These are phyloP conservation scores for Penicillium sp. DNA, from an alignment of 2,329 filamentous ascomycete species.

Conservation along the genomic window DNA sequence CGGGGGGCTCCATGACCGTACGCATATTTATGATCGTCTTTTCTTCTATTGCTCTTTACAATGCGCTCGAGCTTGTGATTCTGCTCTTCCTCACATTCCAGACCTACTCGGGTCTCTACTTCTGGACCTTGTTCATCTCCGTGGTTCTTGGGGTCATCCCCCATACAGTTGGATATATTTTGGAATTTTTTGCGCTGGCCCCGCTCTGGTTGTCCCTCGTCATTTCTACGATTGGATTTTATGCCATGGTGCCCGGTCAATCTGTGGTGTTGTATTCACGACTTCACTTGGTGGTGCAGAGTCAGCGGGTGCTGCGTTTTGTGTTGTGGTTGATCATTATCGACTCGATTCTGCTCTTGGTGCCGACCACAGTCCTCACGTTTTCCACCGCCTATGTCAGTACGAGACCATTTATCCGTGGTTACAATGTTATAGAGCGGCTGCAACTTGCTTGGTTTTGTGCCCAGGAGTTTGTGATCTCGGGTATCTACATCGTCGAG, in stretches of 20 bases:
- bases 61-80: conserved; percentile 43
- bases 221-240: conserved; percentile 49
- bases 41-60: conserved; percentile 39
- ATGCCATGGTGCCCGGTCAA: conserved; percentile 56
- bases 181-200: conserved; percentile 34
- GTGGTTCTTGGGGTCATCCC: conserved; percentile 33
- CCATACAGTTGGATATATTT: conserved; percentile 35
- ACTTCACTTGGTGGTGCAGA: conserved; percentile 54
- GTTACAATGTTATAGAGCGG: conserved; percentile 42
- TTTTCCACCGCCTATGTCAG: conserved; percentile 36
- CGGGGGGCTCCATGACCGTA: conserved; percentile 17
- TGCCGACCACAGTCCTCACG: conserved; percentile 50
- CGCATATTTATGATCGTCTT: conserved; percentile 30
- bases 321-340: conserved; percentile 54
- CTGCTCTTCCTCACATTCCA: conserved; percentile 35
- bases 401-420: conserved; percentile 22
- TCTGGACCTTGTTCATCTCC: conserved; percentile 37
- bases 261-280: conserved; percentile 59
- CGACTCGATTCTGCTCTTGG: conserved; percentile 48
- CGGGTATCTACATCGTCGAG: conserved; percentile 48
- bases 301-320: conserved; percentile 41
- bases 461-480: conserved; percentile 43
- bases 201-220: conserved; percentile 33
- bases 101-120: conserved; percentile 35
- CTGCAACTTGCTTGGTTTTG: conserved; percentile 40